A percentile compares a stretch with the other conserved stretches of the same genome.
phyloP scores from a whole-genome alignment of 2,329 filamentous ascomycete genomes.

The Neophaeococcomyces mojaviensis region DNA sequence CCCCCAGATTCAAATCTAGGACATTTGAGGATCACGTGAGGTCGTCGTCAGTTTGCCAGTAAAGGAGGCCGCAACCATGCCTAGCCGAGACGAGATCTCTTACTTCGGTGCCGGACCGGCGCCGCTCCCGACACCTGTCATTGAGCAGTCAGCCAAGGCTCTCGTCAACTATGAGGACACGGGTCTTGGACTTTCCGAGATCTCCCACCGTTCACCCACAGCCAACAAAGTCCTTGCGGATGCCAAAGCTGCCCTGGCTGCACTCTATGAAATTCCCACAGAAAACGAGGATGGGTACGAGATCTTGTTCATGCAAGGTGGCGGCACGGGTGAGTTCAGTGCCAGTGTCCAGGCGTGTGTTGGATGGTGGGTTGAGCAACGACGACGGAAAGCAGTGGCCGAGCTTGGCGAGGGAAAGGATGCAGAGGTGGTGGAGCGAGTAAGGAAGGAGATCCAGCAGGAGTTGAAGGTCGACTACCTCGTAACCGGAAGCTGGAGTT shows the following conservation, averaged over 20 bases:
- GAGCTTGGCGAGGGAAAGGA: slow-evolving; percentile 43
- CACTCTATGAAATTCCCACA: slow-evolving; percentile 67
- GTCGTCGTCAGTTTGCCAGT: too few relatives aligned
- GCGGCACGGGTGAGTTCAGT: slow-evolving; percentile 79
- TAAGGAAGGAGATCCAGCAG: slow-evolving; percentile 57
- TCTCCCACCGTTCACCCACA: slow-evolving; percentile 75
- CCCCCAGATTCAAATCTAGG: too few relatives aligned
- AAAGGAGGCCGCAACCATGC: slow-evolving; percentile 45
- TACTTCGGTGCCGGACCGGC: slow-evolving; percentile 92
- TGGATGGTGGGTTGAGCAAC: slow-evolving; percentile 68
- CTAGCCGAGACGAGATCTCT: slow-evolving; percentile 63
- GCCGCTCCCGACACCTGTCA: slow-evolving; percentile 70
- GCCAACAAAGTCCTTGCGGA: slow-evolving; percentile 73
- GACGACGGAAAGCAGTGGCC: slow-evolving; percentile 52
- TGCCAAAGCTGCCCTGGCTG: slow-evolving; percentile 65
- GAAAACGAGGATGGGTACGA: slow-evolving; percentile 61
- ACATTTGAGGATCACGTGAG: too few relatives aligned
- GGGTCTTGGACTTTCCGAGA: slow-evolving; percentile 80
- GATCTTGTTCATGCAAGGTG: slow-evolving; percentile 78
- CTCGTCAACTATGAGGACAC: slow-evolving; percentile 75
- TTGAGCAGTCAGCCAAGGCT: slow-evolving; percentile 67
- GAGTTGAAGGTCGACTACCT: slow-evolving; percentile 82
- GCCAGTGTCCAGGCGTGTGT: slow-evolving; percentile 79
- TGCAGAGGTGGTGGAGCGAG: slow-evolving; percentile 48
- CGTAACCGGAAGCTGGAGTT: slow-evolving; percentile 82